Conservation (phyloP, 2,329 filamentous ascomycete species). For the Immersiporthe knoxdaviesiana region DNA sequence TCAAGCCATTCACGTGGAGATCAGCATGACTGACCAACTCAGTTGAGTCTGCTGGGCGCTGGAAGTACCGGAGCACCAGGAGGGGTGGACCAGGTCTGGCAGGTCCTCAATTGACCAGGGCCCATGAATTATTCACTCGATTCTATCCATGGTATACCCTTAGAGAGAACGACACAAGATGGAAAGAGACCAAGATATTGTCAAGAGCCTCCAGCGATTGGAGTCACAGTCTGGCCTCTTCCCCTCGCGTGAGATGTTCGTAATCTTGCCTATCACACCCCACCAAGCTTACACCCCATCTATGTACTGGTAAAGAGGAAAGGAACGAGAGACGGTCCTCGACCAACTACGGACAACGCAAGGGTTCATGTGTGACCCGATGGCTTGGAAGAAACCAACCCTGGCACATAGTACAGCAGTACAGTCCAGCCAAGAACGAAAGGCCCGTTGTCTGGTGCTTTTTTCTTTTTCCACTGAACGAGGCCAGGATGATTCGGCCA, state of each 20-base stretch:
- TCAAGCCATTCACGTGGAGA: neutral
- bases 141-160: neutral
- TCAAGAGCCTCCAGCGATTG: neutral
- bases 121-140: neutral
- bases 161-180: too few relatives aligned
- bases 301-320: too few relatives aligned
- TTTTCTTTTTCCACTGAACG: neutral
- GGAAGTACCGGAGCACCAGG: neutral
- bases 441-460: neutral
- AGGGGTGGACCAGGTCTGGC: neutral
- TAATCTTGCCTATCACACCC: neutral
- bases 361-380: neutral
- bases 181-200: neutral
- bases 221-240: neutral
- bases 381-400: neutral
- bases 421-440: neutral
- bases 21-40: too few relatives aligned
- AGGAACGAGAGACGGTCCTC: neutral
- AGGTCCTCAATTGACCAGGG: too few relatives aligned
- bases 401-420: neutral
- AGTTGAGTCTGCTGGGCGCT: neutral
- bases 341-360: neutral
- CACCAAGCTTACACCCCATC: neutral
- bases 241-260: neutral
- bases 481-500: neutral